Conservation (phyloP, 345 rosid genomes). For the Erysimum cheiranthoides region DNA sequence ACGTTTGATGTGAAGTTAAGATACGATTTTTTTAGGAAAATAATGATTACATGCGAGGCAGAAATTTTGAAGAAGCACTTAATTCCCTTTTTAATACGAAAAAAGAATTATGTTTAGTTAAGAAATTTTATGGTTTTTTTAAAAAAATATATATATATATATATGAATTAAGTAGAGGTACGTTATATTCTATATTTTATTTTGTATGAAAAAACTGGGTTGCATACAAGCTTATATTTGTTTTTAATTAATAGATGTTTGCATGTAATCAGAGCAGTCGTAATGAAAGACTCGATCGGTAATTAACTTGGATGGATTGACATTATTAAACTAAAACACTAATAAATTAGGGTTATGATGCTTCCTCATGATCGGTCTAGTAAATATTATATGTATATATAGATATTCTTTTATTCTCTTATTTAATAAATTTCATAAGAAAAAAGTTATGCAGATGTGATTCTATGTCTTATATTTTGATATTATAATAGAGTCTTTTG, state of each 20-base stretch:
- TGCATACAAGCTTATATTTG: not conserved
- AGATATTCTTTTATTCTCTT: constrained; percentile 33
- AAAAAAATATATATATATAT: too few species aligned
- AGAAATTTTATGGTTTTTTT: too few species aligned
- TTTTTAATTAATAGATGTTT: not conserved
- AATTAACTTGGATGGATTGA: not conserved
- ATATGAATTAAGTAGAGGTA: too few species aligned
- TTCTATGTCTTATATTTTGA: constrained; percentile 34
- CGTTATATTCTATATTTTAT: not conserved
- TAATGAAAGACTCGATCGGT: not conserved
- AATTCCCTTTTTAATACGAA: not conserved
- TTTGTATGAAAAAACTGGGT: not conserved
- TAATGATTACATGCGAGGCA: constrained; percentile 15
- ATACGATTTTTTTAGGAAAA: constrained; percentile 7
- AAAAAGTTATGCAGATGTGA: constrained; percentile 35
- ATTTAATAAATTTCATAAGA: not conserved
- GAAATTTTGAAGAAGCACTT: not conserved
- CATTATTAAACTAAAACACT: not conserved
- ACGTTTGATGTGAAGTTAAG: constrained; percentile 39
- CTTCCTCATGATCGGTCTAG: constrained; percentile 20
- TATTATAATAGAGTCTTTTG: constrained; percentile 23
- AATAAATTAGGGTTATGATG: constrained; percentile 13
- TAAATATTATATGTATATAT: constrained; percentile 17
- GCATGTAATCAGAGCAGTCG: not conserved
- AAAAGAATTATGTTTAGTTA: not conserved